Base-by-base conservation (phyloP, 2,329 filamentous ascomycete species). In the Teratosphaeria gauchensis region DNA sequence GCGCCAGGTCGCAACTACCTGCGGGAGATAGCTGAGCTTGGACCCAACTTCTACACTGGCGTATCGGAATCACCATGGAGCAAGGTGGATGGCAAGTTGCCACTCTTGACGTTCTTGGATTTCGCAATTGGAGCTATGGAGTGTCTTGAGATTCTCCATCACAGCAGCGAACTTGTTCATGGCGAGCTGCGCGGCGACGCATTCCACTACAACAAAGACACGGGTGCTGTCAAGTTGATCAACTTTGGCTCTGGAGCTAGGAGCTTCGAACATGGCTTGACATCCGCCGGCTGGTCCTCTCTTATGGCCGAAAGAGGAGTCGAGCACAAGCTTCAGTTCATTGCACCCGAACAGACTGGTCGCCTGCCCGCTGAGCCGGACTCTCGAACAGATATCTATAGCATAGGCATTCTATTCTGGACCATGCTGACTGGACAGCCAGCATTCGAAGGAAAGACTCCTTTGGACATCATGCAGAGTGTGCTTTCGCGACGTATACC, bases 281-380 rank as follows among this genome's bases (percentile, higher is more conserved):
- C 79, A 7, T 92, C 89, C 67, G 87, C 88, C 21, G 91, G 91
- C 35, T 97, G 92, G 92, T 89, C 87, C 11, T 82, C 83, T 0
- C 76, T 96, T 9, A 92, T 89, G 12, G 87, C 88, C 60, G 89
- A 96, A 71, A 75, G 91, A 7, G 92, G 92, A 1, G 89, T 91
- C 48, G 91, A 90, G 74, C 87, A 92, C 69, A 96, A 95, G 73
- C 78, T 97, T 21, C 84, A 92, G 56, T 96, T 90, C 70, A 95
- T 96, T 70, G 92, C 91, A 53, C 92, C 92, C 0, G 92, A 97
- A 71, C 92, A 96, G 76, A 96, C 92, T 2, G 92, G 92, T 14
- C 86, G 92, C 21, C 88, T 96, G 82, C 89, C 91, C 2, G 90
- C 89, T 3, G 92, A 96, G 72, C 92, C 92, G 1, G 92, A 96